Base-by-base conservation (phyloP, 129 eudicot genomes). In the Artemisia tridentata region DNA sequence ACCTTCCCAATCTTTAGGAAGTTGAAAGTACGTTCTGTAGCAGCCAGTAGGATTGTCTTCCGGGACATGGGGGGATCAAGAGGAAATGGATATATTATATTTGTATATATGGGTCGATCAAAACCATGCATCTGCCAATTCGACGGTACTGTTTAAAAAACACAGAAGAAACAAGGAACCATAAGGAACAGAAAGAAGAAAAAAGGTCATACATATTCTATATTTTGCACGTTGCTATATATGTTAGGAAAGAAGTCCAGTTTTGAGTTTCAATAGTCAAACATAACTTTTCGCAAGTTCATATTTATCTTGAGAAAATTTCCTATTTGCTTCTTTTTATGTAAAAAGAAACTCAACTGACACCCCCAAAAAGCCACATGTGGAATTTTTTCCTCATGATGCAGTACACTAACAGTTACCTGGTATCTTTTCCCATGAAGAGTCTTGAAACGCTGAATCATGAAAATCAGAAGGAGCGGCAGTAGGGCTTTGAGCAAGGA, bases 101-200 rank as follows among this genome's bases (percentile, higher is more conserved):
- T 93, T 56, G 98, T 93, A 74, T 93, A 93, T 58, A 89, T 93
- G 56, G 98, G 98, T 58, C 70, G 75, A 67, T 86, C 98, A 72
- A 77, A 89, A 41, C 96, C 96, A 67, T 93, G 98, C 98, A 89
- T 85, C 83, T 93, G 92, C 98, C 98, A 93, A 68, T 87, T 93
- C 51, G 96, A 89, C 29, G 98, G 98, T 51, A 93, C 96, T 93
- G 95, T 60, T 78, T 38, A 65, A 64, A 81, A 60, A 61, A 64
- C 13, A 29, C n/a, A n/a, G n/a, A 12, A 73, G 68, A 62, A 50
- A 49, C 70, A 57, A 15, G 1, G 47, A 55, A 45, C 27, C 51
- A 51, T 65, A 71, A 23, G 25, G 54, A 61, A 55, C 27, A 18
- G 16, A 76, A 68, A 17, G 25, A 31, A 46, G 11, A 58, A 58